Percentiles rank a stretch among this genome's conserved stretches.
phyloP scores from a whole-genome alignment of 1,284 basidiomycete species.

The Mrakiaceae sp. region DNA sequence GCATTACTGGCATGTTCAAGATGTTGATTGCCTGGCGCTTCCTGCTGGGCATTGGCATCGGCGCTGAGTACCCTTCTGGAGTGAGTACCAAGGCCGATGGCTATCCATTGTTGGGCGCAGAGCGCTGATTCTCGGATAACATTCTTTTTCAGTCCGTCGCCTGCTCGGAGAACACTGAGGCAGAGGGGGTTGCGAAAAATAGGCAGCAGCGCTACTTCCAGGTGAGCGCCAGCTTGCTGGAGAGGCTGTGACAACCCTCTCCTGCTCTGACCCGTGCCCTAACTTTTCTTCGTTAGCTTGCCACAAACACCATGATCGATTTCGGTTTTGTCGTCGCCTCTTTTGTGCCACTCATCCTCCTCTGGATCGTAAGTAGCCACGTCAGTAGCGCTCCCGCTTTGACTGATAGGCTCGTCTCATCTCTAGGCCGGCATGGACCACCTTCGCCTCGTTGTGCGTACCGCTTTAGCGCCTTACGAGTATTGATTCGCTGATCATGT shows the following conservation, averaged over 20 bases:
- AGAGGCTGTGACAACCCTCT: not conserved
- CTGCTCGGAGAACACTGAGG: slow-evolving; percentile 14
- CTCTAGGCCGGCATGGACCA: slow-evolving; percentile 58
- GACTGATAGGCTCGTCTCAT: not conserved
- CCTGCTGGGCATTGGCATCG: slow-evolving; percentile 13
- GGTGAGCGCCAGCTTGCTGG: not conserved
- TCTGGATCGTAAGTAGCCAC: slow-evolving; percentile 53
- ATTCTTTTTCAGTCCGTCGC: not conserved
- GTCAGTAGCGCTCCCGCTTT: slow-evolving; percentile 23
- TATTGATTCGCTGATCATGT: no score
- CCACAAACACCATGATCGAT: slow-evolving; percentile 72
- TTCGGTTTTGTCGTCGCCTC: slow-evolving; percentile 70
- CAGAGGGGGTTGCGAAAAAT: not conserved
- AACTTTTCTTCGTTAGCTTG: not conserved
- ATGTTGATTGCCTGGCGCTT: slow-evolving; percentile 13
- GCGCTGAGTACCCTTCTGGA: slow-evolving; percentile 10
- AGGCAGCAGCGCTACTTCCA: slow-evolving; percentile 11
- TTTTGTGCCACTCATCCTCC: slow-evolving; percentile 72
- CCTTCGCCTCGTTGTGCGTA: slow-evolving; percentile 50
- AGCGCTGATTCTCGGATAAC: not conserved
- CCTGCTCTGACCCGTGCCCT: not conserved
- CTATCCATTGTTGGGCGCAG: not conserved
- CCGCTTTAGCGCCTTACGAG: slow-evolving; percentile 51
- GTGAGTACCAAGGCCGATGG: not conserved
- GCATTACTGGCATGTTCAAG: slow-evolving; percentile 1